Conservation (phyloP, 345 rosid species). For the Syzygium jambos region DNA sequence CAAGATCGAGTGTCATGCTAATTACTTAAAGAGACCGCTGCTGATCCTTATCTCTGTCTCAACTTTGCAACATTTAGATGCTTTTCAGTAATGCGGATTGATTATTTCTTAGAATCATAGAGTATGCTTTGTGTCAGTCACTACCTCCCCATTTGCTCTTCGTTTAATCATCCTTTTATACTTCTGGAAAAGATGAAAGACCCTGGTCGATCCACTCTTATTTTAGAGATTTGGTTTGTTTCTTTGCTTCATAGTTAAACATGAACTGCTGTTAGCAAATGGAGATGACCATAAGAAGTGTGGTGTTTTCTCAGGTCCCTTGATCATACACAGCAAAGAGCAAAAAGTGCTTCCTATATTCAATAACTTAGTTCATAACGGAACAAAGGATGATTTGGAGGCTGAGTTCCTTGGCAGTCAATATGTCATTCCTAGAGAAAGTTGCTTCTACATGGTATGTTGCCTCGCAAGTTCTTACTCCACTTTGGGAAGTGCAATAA, state of each 20-base stretch:
- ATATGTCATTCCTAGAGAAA: constrained; percentile 48
- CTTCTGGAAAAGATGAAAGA: too few species aligned
- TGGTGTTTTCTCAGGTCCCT: constrained; percentile 17
- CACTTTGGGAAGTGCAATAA: not conserved
- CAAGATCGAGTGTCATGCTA: not conserved
- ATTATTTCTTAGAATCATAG: not conserved
- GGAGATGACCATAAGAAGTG: not conserved
- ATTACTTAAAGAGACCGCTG: not conserved
- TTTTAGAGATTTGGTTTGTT: not conserved
- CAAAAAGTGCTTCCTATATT: constrained; percentile 43
- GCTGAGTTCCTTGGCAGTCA: constrained; percentile 44
- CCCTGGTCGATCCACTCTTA: not conserved
- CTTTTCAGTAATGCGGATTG: not conserved
- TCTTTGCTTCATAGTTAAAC: not conserved
- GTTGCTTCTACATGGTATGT: constrained; percentile 83
- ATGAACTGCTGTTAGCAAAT: not conserved
- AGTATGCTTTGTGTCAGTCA: not conserved
- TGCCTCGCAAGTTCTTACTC: not conserved
- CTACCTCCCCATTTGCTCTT: not conserved
- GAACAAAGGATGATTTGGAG: constrained; percentile 44
- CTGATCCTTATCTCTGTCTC: not conserved
- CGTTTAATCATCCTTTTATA: not conserved
- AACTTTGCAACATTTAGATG: not conserved
- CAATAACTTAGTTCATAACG: constrained; percentile 46
- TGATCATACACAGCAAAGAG: constrained; percentile 4